Evolutionary conservation across 148 eudicot species (phyloP), one percentile per base, ranked within the genome.

Genomic region (Vaccinium darrowii): DNA sequence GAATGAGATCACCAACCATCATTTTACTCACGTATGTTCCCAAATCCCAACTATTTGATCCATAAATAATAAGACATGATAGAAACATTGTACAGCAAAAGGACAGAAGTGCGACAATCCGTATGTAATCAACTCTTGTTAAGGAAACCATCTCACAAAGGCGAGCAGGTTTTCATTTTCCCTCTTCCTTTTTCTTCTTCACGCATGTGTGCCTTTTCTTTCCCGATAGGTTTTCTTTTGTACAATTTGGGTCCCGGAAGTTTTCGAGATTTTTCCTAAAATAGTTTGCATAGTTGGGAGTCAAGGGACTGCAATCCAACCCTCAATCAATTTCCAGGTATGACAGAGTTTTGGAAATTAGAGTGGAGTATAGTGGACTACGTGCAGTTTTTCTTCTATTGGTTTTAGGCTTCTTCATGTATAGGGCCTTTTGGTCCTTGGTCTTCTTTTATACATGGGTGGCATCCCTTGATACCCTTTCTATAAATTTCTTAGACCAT

Each of bases 1-100:
- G 78, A 18, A 16, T 33, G 33, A 57, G 67, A 71, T 85, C 49
- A 50, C 12, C 19, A 84, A 77, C 5, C 52, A 79, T 84, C 71
- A 85, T 74, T 39, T n/a, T 53, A 33, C 36, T 21, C 56, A 54
- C 16, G 30, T 27, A 58, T 18, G 49, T 3, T 49, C 43, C 53
- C 79, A 71, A 72, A 33, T 36, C 43, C 53, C 69, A 71, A 72
- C 52, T 36, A 73, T 56, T 52, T 72, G 79, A 72, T 21, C 33
- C 53, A 18, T 7, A 14, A 16, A 69, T 23, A n/a, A 50, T 33
- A n/a, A 77, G 57, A 79, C 62, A 50, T 13, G 12, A 78, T 23
- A 79, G 12, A 39, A 10, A 5, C 80, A 11, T 77, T 13, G 60
- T 78, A 23, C 36, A 79, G 19, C 30, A 8, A 54, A 79, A 53